Evolutionary conservation across 2,329 filamentous ascomycete genomes (phyloP).

Genomic region (Talaromyces sp.): DNA sequence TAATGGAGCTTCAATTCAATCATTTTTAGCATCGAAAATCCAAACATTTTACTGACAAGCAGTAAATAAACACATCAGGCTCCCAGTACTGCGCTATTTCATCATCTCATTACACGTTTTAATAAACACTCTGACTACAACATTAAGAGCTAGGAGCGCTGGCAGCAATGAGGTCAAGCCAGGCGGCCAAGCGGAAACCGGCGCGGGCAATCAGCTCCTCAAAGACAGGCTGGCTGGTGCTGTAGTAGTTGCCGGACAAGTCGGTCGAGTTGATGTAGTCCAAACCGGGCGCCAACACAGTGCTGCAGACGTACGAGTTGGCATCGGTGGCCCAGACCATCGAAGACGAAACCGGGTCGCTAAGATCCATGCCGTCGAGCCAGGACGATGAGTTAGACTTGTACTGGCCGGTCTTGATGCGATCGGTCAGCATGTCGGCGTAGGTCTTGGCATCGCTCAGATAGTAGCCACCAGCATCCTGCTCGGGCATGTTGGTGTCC

Average conservation of each 20-base stretch:
- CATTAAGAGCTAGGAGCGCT: not conserved
- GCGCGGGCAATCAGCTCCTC: conserved; percentile 63
- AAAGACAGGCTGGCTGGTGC: conserved; percentile 58
- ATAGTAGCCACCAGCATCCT: conserved; percentile 50
- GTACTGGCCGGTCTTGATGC: conserved; percentile 37
- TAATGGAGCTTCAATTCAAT: not conserved
- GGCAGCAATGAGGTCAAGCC: not conserved
- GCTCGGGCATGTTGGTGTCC: conserved; percentile 66
- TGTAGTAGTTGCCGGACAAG: conserved; percentile 59
- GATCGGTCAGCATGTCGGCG: conserved; percentile 16
- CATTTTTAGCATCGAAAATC: not conserved
- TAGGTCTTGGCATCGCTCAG: conserved; percentile 13
- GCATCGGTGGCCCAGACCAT: conserved; percentile 58
- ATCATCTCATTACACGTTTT: not conserved
- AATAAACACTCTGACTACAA: not conserved
- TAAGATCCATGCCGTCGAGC: conserved; percentile 32
- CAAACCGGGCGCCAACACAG: conserved; percentile 60
- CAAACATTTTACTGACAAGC: not conserved
- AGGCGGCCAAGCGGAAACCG: conserved; percentile 58
- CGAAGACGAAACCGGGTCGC: conserved; percentile 8
- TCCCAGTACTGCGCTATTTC: not conserved
- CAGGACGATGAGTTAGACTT: conserved; percentile 46
- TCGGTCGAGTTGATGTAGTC: conserved; percentile 55
- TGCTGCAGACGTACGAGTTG: conserved; percentile 60
- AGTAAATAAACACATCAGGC: not conserved